Conservation (phyloP, 805 yeast genomes). For the Hanseniaspora jakobsenii region DNA sequence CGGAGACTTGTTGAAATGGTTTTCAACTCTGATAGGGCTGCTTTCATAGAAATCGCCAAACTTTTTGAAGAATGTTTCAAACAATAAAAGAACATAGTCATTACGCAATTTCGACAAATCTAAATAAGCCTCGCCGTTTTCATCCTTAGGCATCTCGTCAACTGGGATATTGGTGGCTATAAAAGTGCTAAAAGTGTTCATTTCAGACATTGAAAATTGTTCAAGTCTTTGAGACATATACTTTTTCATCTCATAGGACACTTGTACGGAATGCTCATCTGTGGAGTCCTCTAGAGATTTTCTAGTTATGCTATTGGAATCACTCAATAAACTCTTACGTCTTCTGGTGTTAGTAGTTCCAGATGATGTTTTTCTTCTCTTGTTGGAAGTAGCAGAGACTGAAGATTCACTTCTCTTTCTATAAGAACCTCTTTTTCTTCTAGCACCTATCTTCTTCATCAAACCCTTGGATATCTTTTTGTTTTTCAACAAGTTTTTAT, state of each 20-base stretch:
- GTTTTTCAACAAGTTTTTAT: constrained; percentile 54
- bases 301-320: not conserved
- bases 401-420: constrained; percentile 18
- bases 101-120: constrained; percentile 91
- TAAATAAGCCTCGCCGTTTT: constrained; percentile 76
- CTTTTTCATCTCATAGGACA: constrained; percentile 93
- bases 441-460: constrained; percentile 30
- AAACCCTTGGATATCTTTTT: constrained; percentile 32
- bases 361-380: constrained; percentile 14
- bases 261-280: constrained; percentile 29
- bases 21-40: constrained; percentile 27
- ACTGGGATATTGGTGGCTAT: constrained; percentile 11
- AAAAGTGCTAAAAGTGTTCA: constrained; percentile 47
- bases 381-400: constrained; percentile 16
- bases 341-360: too few species aligned
- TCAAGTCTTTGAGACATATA: constrained; percentile 80
- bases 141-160: constrained; percentile 16
- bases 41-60: constrained; percentile 22
- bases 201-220: constrained; percentile 61
- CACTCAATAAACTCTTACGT: constrained; percentile 11
- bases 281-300: too few species aligned
- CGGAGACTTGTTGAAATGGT: constrained; percentile 17
- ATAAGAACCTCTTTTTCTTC: constrained; percentile 28
- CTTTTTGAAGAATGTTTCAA: constrained; percentile 63
- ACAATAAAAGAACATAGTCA: constrained; percentile 66